These are phyloP conservation scores for Kluyveromyces siamensis DNA, from an alignment of 805 yeast genomes.

Conservation along the genomic window DNA sequence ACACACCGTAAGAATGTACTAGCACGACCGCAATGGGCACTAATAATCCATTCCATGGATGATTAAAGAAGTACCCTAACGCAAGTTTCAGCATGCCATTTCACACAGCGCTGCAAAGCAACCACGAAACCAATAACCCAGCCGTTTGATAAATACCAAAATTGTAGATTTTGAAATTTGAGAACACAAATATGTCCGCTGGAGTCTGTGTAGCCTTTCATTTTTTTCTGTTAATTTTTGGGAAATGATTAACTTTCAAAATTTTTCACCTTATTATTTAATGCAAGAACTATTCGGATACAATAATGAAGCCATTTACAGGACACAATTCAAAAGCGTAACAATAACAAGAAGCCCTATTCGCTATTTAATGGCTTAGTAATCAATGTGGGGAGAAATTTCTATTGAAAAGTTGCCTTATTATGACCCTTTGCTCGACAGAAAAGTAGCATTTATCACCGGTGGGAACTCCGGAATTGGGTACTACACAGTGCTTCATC, in stretches of 20 bases:
- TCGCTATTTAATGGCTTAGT: neutral
- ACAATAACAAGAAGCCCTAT: neutral
- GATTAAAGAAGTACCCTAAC: neutral
- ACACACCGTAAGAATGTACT: conserved; percentile 34
- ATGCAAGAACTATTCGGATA: neutral
- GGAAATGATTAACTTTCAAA: neutral
- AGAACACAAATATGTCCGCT: too few species aligned
- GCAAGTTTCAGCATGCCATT: neutral
- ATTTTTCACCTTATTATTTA: neutral
- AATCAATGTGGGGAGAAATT: conserved; percentile 11
- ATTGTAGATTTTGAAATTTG: too few species aligned
- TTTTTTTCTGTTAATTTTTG: neutral
- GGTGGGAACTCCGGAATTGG: conserved; percentile 84
- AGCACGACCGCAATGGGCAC: conserved; percentile 25
- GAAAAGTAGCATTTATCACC: conserved; percentile 63
- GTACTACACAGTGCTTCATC: conserved; percentile 62
- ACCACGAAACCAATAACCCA: too few species aligned
- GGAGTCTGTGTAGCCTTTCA: neutral
- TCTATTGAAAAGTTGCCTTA: conserved; percentile 52
- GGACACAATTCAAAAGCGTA: neutral
- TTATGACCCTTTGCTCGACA: conserved; percentile 42
- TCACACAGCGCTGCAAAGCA: neutral
- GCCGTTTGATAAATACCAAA: too few species aligned
- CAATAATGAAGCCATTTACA: neutral
- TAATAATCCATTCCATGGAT: conserved; percentile 3